A percentile compares a stretch with the other conserved stretches of the same genome.
Conservation (phyloP, 108 stramenopile species). For the Epipyxis sp. region DNA sequence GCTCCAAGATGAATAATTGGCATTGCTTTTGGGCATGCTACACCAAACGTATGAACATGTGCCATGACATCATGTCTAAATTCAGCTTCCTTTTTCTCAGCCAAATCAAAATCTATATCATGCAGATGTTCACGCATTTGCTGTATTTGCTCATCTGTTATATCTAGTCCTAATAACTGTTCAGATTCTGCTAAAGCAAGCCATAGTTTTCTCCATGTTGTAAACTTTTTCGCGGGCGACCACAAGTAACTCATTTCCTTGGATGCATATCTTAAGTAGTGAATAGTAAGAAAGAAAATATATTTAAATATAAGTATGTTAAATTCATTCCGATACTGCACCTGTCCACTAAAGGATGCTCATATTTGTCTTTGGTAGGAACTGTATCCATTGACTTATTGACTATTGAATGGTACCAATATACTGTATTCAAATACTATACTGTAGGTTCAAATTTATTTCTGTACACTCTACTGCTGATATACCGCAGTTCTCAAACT, state of each 20-base stretch:
- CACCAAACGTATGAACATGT: slow-evolving; percentile 94
- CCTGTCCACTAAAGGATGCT: slow-evolving; percentile 78
- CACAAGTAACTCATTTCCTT: slow-evolving; percentile 96
- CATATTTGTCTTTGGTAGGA: slow-evolving; percentile 53
- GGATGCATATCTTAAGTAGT: slow-evolving; percentile 72
- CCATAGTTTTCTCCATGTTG: slow-evolving; percentile 97
- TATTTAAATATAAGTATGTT: neutral
- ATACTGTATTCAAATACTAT: too few relatives aligned
- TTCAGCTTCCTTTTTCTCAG: slow-evolving; percentile 83
- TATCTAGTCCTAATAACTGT: slow-evolving; percentile 87
- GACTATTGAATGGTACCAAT: too few relatives aligned
- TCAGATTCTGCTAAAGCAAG: slow-evolving; percentile 94
- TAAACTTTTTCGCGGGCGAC: slow-evolving; percentile 96
- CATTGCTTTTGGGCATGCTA: slow-evolving; percentile 81
- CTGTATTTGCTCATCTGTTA: slow-evolving; percentile 66
- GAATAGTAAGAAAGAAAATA: neutral
- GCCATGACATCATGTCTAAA: slow-evolving; percentile 99
- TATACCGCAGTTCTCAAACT: too few relatives aligned
- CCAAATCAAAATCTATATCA: slow-evolving; percentile 87
- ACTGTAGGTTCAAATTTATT: too few relatives aligned
- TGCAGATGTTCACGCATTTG: slow-evolving; percentile 56
- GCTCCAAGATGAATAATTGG: slow-evolving; percentile 96
- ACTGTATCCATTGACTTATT: neutral
- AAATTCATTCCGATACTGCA: neutral
- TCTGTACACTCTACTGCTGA: too few relatives aligned